These are phyloP conservation scores for Glomus cerebriforme DNA, from an alignment of 192 early-diverging fungal genomes.

Conservation along the genomic window DNA sequence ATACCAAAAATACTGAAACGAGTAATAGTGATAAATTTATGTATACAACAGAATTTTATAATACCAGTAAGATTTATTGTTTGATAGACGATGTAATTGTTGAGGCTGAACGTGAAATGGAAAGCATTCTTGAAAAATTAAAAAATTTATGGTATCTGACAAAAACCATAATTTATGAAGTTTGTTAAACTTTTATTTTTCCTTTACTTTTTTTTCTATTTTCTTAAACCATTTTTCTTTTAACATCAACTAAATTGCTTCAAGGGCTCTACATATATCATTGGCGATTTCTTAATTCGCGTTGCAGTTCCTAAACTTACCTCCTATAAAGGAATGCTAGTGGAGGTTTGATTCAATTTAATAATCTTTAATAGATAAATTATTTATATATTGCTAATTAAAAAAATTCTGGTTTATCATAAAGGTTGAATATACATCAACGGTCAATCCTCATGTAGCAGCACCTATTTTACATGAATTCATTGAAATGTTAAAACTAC, in stretches of 20 bases:
- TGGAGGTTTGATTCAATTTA: slow-evolving; percentile 1
- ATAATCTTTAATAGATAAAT: background rate
- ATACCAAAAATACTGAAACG: background rate
- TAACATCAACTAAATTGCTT: background rate
- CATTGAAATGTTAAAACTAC: slow-evolving; percentile 6
- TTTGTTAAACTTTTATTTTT: background rate
- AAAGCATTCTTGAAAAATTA: slow-evolving; percentile 40
- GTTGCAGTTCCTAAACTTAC: background rate
- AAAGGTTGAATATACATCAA: slow-evolving; percentile 22
- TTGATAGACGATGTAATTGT: slow-evolving; percentile 48
- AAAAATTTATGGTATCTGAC: slow-evolving; percentile 47
- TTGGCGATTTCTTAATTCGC: slow-evolving; percentile 25
- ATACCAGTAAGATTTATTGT: slow-evolving; percentile 35
- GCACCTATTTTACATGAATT: slow-evolving; percentile 14
- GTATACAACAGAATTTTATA: background rate
- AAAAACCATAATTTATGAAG: slow-evolving; percentile 41
- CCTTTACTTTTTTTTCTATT: too few species aligned
- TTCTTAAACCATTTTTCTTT: too few species aligned
- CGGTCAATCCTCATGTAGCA: slow-evolving; percentile 1
- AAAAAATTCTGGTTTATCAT: slow-evolving; percentile 1
- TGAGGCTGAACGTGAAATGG: slow-evolving; percentile 47
- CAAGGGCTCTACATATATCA: background rate
- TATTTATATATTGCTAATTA: background rate
- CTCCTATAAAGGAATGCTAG: background rate
- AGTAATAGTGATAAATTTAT: background rate